Evolutionary conservation across 352 stramenopile species (phyloP).

Genomic region (Hyaloperonospora arabidopsidis): DNA sequence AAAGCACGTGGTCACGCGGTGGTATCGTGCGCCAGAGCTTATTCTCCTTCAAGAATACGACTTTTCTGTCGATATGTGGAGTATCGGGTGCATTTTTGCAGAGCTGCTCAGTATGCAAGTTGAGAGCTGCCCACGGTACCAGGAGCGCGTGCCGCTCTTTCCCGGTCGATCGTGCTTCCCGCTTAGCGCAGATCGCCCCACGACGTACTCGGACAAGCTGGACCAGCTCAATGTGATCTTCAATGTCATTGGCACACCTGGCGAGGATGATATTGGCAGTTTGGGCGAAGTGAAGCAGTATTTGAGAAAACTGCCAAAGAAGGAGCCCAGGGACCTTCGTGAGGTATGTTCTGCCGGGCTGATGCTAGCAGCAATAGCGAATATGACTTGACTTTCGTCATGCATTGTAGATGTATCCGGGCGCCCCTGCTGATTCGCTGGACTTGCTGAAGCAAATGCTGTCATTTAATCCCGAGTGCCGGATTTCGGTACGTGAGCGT

Average conservation of each 20-base stretch:
- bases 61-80: slow-evolving; percentile 98
- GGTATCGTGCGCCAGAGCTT: slow-evolving; percentile 94
- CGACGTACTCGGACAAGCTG: slow-evolving; percentile 81
- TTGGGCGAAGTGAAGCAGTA: slow-evolving; percentile 83
- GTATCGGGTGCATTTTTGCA: slow-evolving; percentile 92
- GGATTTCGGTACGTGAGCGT: slow-evolving; percentile 58
- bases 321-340: slow-evolving; percentile 62
- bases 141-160: slow-evolving; percentile 79
- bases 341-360: slow-evolving; percentile 31
- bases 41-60: slow-evolving; percentile 94
- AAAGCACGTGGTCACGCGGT: slow-evolving; percentile 97
- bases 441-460: slow-evolving; percentile 84
- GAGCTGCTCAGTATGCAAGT: slow-evolving; percentile 85
- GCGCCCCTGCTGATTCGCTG: slow-evolving; percentile 65
- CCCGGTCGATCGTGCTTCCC: slow-evolving; percentile 81
- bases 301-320: slow-evolving; percentile 76
- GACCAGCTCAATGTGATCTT: slow-evolving; percentile 95
- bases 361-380: background rate
- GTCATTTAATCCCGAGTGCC: slow-evolving; percentile 68
- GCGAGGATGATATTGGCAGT: slow-evolving; percentile 81
- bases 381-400: slow-evolving; percentile 6
- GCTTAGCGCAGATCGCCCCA: slow-evolving; percentile 71
- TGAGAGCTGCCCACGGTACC: slow-evolving; percentile 77
- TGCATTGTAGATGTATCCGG: slow-evolving; percentile 60
- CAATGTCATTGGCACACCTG: slow-evolving; percentile 91